Evolutionary conservation across 495 filamentous ascomycete species (phyloP).

Genomic region (Penicillium dipodomyicola): DNA sequence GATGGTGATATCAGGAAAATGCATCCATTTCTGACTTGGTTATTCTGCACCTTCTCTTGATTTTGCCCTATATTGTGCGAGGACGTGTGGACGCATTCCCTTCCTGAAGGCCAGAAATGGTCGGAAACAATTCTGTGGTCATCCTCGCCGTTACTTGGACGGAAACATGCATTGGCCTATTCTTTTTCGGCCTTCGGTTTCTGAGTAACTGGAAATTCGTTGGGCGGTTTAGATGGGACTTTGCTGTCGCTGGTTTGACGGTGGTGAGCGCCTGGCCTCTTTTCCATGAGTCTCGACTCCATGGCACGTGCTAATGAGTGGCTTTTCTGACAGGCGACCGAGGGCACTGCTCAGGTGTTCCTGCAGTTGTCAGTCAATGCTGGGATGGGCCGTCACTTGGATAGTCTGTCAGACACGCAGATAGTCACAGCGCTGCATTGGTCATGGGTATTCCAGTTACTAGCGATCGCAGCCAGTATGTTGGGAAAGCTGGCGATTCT

Average conservation of each 20-base stretch:
- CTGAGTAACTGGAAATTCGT: conserved; percentile 22
- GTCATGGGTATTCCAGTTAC: conserved; percentile 34
- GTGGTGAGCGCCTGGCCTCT: conserved; percentile 9
- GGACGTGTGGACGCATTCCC: not conserved
- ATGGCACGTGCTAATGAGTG: not conserved
- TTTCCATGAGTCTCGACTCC: not conserved
- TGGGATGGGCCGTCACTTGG: conserved; percentile 31
- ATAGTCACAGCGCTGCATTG: conserved; percentile 24
- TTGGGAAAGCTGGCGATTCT: conserved; percentile 35
- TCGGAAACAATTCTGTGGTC: not conserved
- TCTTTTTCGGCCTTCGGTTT: conserved; percentile 19
- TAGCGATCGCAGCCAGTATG: conserved; percentile 27
- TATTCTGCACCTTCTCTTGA: not conserved
- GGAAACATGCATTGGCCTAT: conserved; percentile 17
- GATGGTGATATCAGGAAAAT: not conserved
- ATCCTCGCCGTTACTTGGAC: conserved; percentile 21
- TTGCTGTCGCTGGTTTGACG: conserved; percentile 15
- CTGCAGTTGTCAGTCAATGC: conserved; percentile 23
- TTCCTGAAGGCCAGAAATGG: conserved; percentile 7
- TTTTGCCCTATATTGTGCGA: not conserved
- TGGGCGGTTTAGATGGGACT: conserved; percentile 22
- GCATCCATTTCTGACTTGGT: not conserved
- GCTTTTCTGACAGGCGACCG: not conserved
- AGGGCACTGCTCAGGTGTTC: conserved; percentile 18
- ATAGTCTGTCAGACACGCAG: conserved; percentile 17